Percentiles rank a stretch among this genome's conserved stretches.
phyloP scores from a whole-genome alignment of 305 asterid genomes.

The Fraxinus dipetala region DNA sequence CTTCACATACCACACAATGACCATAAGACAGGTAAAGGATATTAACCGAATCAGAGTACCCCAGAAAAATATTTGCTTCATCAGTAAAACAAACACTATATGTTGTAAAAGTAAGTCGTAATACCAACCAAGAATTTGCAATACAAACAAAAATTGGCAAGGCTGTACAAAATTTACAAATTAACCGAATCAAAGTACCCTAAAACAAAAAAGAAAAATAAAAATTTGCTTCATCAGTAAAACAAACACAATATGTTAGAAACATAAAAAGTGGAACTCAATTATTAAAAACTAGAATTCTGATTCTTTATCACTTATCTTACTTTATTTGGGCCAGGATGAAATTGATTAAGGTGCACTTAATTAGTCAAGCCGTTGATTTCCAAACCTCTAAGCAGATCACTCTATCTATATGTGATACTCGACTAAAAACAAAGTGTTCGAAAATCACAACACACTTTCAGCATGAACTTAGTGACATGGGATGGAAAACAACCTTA shows the following conservation, averaged over 20 bases:
- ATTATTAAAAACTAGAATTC: slow-evolving; percentile 10
- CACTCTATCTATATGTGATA: not conserved
- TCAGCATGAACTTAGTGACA: slow-evolving; percentile 1
- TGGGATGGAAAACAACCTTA: not conserved
- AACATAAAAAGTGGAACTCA: not conserved
- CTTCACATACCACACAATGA: slow-evolving; percentile 16
- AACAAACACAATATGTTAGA: not conserved
- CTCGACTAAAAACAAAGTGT: not conserved
- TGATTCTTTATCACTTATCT: slow-evolving; percentile 5
- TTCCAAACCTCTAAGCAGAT: slow-evolving; percentile 1
- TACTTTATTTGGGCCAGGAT: not conserved
- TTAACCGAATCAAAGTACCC: not conserved
- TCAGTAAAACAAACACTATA: not conserved
- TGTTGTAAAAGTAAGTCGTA: not conserved
- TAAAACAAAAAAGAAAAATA: not conserved
- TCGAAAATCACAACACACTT: not conserved
- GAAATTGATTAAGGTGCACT: slow-evolving; percentile 12
- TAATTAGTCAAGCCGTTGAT: slow-evolving; percentile 3
- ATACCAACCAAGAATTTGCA: not conserved
- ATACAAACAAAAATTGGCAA: not conserved
- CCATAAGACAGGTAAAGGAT: not conserved
- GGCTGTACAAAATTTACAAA: not conserved
- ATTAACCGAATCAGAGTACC: not conserved
- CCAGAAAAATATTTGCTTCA: slow-evolving; percentile 7
- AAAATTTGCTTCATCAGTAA: not conserved